Percentiles rank a stretch among this genome's conserved stretches.
Conservation (phyloP, 495 filamentous ascomycete genomes). For the Penicillium silybi region DNA sequence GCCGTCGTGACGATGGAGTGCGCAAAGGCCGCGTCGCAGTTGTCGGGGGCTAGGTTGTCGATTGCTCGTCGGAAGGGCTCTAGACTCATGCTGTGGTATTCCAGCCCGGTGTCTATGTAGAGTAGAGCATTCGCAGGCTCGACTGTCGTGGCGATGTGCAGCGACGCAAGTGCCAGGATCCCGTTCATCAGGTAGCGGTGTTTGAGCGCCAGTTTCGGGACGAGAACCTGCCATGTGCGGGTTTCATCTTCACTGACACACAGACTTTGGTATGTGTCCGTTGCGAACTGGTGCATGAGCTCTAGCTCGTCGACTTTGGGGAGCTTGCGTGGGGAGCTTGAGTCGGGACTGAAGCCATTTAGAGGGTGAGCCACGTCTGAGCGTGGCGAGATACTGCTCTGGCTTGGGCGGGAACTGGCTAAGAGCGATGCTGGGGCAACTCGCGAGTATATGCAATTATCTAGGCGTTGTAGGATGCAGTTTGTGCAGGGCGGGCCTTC, state of each 20-base stretch:
- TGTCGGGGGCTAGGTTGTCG: slow-evolving; percentile 34
- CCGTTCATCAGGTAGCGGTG: slow-evolving; percentile 50
- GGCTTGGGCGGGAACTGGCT: not conserved
- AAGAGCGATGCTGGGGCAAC: not conserved
- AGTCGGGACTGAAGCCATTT: not conserved
- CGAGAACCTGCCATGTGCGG: slow-evolving; percentile 25
- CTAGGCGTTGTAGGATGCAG: slow-evolving; percentile 21
- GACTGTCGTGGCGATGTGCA: slow-evolving; percentile 42
- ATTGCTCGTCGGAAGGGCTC: slow-evolving; percentile 40
- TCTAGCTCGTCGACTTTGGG: slow-evolving; percentile 5
- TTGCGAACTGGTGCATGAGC: slow-evolving; percentile 17
- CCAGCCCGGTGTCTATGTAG: slow-evolving; percentile 40
- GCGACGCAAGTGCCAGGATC: slow-evolving; percentile 46
- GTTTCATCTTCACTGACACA: slow-evolving; percentile 20
- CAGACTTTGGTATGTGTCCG: slow-evolving; percentile 10
- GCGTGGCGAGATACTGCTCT: not conserved
- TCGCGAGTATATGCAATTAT: slow-evolving; percentile 22
- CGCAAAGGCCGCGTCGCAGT: slow-evolving; percentile 44
- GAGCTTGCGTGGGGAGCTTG: not conserved
- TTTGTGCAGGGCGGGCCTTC: slow-evolving; percentile 25
- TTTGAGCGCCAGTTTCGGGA: slow-evolving; percentile 40
- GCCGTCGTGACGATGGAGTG: slow-evolving; percentile 46
- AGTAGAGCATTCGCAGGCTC: slow-evolving; percentile 24
- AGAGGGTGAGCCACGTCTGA: not conserved
- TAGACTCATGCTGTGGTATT: slow-evolving; percentile 44